Conservation (phyloP, 169 alveolate genomes). For the Plasmodium billcollinsi region DNA sequence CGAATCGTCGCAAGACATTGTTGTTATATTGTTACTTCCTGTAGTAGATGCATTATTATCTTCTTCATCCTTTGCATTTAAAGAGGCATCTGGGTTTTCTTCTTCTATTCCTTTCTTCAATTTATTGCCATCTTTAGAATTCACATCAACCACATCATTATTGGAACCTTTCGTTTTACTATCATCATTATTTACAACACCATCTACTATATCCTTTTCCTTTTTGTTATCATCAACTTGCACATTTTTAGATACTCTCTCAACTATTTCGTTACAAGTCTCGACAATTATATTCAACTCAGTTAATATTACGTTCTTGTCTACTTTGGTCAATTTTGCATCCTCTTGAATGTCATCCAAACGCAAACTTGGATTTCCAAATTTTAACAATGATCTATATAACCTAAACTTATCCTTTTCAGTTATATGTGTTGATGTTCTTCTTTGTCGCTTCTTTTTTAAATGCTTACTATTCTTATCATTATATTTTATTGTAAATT, state of each 20-base stretch:
- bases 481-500: constrained; percentile 56
- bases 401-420: constrained; percentile 87
- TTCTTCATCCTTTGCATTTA: constrained; percentile 39
- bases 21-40: constrained; percentile 77
- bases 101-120: constrained; percentile 30
- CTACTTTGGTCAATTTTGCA: constrained; percentile 85
- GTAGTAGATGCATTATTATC: constrained; percentile 17
- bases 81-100: not conserved
- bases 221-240: constrained; percentile 58
- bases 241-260: constrained; percentile 27
- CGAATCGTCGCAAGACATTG: not conserved
- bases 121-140: constrained; percentile 26
- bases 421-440: constrained; percentile 81
- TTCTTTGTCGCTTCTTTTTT: constrained; percentile 81
- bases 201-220: no score
- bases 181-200: no score
- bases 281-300: constrained; percentile 86
- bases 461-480: constrained; percentile 29
- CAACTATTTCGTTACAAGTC: constrained; percentile 81
- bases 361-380: constrained; percentile 89
- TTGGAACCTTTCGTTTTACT: constrained; percentile 6
- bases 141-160: constrained; percentile 17
- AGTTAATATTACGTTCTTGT: constrained; percentile 84
- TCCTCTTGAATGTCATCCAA: constrained; percentile 88
- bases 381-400: constrained; percentile 86